phyloP scores from a whole-genome alignment of 2,329 filamentous ascomycete species.

The Alternaria solani region DNA sequence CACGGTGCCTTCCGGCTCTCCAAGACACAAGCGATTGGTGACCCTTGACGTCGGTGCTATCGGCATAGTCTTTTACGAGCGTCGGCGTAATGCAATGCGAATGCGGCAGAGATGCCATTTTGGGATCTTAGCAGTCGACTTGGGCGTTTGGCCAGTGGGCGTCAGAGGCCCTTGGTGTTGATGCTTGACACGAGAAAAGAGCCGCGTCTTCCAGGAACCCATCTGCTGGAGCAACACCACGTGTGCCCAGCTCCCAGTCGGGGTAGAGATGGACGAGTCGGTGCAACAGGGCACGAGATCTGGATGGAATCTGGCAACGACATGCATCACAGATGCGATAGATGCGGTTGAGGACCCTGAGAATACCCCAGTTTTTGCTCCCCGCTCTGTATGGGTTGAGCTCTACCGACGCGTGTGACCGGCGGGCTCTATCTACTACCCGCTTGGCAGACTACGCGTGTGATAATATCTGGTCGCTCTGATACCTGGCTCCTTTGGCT shows the following conservation, averaged over 20 bases:
- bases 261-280: slow-evolving; percentile 31
- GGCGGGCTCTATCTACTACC: slow-evolving; percentile 9
- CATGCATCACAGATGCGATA: slow-evolving; percentile 4
- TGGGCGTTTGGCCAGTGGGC: slow-evolving; percentile 2
- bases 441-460: slow-evolving; percentile 11
- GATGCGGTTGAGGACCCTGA: slow-evolving; percentile 14
- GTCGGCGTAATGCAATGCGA: slow-evolving; percentile 34
- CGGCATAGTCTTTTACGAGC: slow-evolving; percentile 24
- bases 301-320: slow-evolving; percentile 27
- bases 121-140: not conserved
- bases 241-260: slow-evolving; percentile 26
- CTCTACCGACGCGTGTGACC: slow-evolving; percentile 14
- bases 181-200: slow-evolving; percentile 9
- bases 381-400: slow-evolving; percentile 13
- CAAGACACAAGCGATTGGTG: slow-evolving; percentile 11
- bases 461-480: not conserved
- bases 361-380: slow-evolving; percentile 19
- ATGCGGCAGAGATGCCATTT: slow-evolving; percentile 13
- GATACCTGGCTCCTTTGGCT: not conserved
- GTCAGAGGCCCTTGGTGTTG: slow-evolving; percentile 15
- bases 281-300: slow-evolving; percentile 33
- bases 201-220: slow-evolving; percentile 24
- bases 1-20: slow-evolving; percentile 7
- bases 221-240: slow-evolving; percentile 23
- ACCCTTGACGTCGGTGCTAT: slow-evolving; percentile 22